Evolutionary conservation across 2,329 filamentous ascomycete genomes (phyloP).

Genomic region (Alternaria gansuensis): DNA sequence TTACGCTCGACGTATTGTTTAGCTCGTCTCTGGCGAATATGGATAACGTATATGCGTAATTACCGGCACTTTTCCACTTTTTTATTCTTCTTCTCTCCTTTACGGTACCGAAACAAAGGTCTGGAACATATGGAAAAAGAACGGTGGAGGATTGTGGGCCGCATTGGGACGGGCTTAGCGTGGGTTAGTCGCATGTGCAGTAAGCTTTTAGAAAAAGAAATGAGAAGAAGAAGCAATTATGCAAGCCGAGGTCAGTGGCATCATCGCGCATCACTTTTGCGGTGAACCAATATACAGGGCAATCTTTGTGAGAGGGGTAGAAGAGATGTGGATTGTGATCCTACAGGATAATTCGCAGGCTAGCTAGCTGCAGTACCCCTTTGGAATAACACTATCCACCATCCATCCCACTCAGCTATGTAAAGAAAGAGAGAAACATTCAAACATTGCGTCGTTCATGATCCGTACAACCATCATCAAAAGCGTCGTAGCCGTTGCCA

Average conservation of each 20-base stretch:
- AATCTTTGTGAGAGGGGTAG: background rate
- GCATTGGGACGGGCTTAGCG: background rate
- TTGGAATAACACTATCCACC: background rate
- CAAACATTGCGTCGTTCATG: slow-evolving; percentile 28
- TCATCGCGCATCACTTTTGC: slow-evolving; percentile 1
- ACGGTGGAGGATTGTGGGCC: background rate
- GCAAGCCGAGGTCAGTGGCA: background rate
- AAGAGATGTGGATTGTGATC: slow-evolving; percentile 6
- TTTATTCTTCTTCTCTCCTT: background rate
- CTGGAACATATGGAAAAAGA: background rate
- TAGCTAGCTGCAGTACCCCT: slow-evolving; percentile 3
- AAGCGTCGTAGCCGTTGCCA: slow-evolving; percentile 28
- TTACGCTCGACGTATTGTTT: background rate
- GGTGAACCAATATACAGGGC: slow-evolving; percentile 8
- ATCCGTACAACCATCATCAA: slow-evolving; percentile 21
- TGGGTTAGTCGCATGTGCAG: background rate
- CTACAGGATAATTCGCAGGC: background rate
- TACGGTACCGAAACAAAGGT: background rate
- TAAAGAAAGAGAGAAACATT: slow-evolving; percentile 15
- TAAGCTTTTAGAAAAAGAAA: background rate
- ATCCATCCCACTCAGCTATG: slow-evolving; percentile 1
- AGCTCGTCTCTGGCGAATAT: background rate
- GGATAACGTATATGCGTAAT: background rate
- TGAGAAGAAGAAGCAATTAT: background rate
- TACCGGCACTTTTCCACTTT: slow-evolving; percentile 5